Base-by-base conservation (phyloP, 192 early-diverging fungal genomes). In the Lobosporangium transversale region DNA sequence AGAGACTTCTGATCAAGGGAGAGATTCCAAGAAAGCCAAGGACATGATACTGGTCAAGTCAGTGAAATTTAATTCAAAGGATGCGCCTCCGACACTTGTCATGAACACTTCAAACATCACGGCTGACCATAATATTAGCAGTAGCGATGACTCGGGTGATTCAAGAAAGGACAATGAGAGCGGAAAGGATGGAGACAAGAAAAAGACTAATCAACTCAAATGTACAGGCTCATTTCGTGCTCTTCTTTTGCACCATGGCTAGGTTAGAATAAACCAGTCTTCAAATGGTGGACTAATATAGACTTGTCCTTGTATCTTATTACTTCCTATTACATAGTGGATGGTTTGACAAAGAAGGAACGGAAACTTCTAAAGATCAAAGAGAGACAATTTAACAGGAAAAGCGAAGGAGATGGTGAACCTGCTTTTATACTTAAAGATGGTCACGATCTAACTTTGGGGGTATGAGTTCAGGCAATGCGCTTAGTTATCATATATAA, bases 271-370 rank as follows among this genome's bases (percentile, higher is more conserved):
- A 53, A 32, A 24, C 26, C 0, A 12, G 2, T 11, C 14, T 14
- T 3, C 24, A 66, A 35, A 6, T 14, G 15, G 2, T 58, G 7
- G 37, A 40, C 5, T 26, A 31, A 51, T n/a, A n/a, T n/a, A 30
- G 27, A 15, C 24, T 59, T 17, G 1, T 58, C 17, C 42, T 18
- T n/a, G 32, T n/a, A n/a, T 27, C 29, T 36, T 21, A 1, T 26
- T 30, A 8, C 0, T 20, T 26, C 32, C 3, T 40, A 64, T 43
- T 66, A 2, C 63, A 61, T n/a, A n/a, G 58, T 29, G 15, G 60
- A 66, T 26, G 64, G 71, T n/a, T 37, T 76, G 53, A 76, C 73
- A 2, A 67, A 48, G 52, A 61, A 66, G 53, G 64, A 76, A 32
- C 58, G 73, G 26, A 58, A 57, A 23, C 23, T 54, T 20, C 52